Evolutionary conservation across 192 early-diverging fungal genomes (phyloP), one percentile per base, ranked within the genome.

Genomic region (Entophlyctis luteolus): DNA sequence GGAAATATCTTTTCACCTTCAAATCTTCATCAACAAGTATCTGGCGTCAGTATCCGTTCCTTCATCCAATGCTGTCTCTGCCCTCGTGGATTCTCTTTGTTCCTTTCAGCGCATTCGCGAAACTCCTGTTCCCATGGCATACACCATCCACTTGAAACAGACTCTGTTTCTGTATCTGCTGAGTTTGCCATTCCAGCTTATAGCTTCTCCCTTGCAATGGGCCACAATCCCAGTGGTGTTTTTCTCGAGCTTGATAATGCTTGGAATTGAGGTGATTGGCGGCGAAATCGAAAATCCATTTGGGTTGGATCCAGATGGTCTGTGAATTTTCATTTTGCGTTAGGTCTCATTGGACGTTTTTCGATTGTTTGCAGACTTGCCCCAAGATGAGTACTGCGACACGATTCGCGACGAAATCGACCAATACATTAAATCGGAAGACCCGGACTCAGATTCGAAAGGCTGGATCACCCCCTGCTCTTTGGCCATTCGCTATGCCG

Each of bases 221-320:
- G 67, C 78, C 34, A 87, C 90, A 48, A 87, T 94, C 49, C 79
- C 88, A 4, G 65, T 91, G 14, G 79, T 85, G 48, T 77, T 85
- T 49, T 74, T 95, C 16, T 77, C 87, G 0, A 71, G 87, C 0
- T 91, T 93, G 55, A 72, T 62, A n/a, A 77, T 94, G 68, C 73
- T 93, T 20, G 95, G 95, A 65, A 91, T 98, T 57, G 87, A 93
- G 52, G 74, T 75, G 8, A 94, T 98, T 58, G 93, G 90, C 28
- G 82, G 83, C n/a, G 91, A 95, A 77, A 95, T 98, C 49, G 92
- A 98, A 78, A 94, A 95, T 72, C 93, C 93, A 8, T 95, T 96
- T 70, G 90, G 90, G 32, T 82, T 83, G 68, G 70, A 71, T 46
- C 14, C 49, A 37, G 65, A 71, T 54, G 67, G 42, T 49, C 23